Conservation (phyloP, 768 basidiomycete genomes). For the Mycena leptocephala region DNA sequence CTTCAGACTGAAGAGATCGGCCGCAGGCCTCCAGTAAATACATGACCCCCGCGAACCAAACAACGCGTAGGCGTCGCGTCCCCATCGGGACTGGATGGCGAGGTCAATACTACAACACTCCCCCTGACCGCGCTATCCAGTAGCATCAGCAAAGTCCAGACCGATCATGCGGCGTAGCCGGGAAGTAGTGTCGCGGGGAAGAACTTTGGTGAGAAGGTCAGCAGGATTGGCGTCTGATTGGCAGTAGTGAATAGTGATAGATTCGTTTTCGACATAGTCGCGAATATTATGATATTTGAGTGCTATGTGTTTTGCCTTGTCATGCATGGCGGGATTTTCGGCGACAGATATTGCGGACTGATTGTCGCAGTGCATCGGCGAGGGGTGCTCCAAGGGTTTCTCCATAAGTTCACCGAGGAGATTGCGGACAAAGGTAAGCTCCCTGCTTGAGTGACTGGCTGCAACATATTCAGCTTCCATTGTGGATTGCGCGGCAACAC, state of each 20-base stretch:
- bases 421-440: background rate
- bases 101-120: constrained; percentile 8
- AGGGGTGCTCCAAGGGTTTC: background rate
- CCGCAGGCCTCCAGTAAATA: background rate
- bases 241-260: background rate
- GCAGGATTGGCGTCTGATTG: background rate
- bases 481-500: background rate
- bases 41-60: background rate
- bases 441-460: background rate
- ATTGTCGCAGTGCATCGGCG: background rate
- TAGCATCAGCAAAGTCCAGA: background rate
- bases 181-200: background rate
- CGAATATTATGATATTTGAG: background rate
- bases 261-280: background rate
- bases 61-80: background rate
- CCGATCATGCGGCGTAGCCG: background rate
- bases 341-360: background rate
- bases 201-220: background rate
- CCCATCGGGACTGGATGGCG: background rate
- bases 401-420: background rate
- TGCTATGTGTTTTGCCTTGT: background rate
- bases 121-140: constrained; percentile 3
- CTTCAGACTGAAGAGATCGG: too few relatives aligned
- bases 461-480: background rate
- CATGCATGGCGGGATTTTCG: background rate